These are phyloP conservation scores for Boletus insuetus DNA, from an alignment of 768 basidiomycete genomes.

Conservation along the genomic window DNA sequence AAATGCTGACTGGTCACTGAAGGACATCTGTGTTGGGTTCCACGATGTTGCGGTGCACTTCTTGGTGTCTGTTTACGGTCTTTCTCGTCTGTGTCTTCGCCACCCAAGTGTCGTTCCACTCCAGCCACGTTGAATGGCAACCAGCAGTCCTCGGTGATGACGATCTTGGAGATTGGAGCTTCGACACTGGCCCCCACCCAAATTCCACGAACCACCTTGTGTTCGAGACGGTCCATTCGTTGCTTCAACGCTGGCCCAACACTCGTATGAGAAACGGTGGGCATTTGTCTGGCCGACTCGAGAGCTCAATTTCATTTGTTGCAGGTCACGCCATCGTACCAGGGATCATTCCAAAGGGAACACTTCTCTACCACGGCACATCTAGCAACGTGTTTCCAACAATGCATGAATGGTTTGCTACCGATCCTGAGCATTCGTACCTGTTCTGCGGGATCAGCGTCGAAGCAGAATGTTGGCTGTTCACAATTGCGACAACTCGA, in stretches of 20 bases:
- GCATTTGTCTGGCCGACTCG: not conserved
- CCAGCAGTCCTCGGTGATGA: not conserved
- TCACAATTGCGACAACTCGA: conserved; percentile 28
- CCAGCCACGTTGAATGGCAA: not conserved
- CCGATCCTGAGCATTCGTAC: conserved; percentile 35
- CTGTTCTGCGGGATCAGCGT: conserved; percentile 32
- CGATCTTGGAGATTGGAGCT: not conserved
- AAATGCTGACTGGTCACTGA: too few species aligned
- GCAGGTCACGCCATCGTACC: conserved; percentile 24
- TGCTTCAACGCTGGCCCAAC: conserved; percentile 42
- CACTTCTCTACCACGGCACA: conserved; percentile 33
- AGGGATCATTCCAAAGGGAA: conserved; percentile 32
- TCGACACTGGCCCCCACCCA: not conserved
- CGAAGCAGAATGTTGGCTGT: conserved; percentile 25
- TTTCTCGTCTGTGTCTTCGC: not conserved
- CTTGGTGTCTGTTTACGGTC: not conserved
- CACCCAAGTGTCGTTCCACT: not conserved
- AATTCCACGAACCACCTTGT: conserved; percentile 30
- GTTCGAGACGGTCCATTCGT: conserved; percentile 17
- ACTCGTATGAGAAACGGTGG: conserved; percentile 42
- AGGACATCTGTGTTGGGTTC: too few species aligned
- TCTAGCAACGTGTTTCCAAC: conserved; percentile 16
- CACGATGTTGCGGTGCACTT: not conserved
- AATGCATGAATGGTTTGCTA: conserved; percentile 30
- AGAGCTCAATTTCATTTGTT: not conserved